Evolutionary conservation across 2,329 filamentous ascomycete species (phyloP), one percentile per base, ranked within the genome.

Genomic region (Cercospora zeae-maydis): DNA sequence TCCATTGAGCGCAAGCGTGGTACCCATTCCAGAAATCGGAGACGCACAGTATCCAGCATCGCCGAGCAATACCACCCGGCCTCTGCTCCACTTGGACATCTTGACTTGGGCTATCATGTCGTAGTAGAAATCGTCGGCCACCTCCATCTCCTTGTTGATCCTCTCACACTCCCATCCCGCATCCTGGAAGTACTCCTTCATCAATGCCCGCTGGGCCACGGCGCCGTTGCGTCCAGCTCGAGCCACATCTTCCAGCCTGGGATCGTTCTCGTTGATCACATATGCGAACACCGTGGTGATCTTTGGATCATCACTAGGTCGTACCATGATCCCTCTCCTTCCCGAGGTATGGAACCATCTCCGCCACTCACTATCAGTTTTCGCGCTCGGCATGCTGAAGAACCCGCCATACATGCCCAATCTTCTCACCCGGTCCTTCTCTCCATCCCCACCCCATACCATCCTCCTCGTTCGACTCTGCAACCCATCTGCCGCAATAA

Each of bases 11-110:
- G 73, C 74, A 1, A 75, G 64, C 0, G 73, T 74, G 0, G 75
- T 75, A 2, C 75, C 74, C 73, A 75, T 75, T 9, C 74, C 75
- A 3, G 69, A 71, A 52, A 75, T 66, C 2, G 74, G 74, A 13
- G 69, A 70, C 19, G 70, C 65, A 49, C 70, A 73, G 52, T 73
- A 73, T 58, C 65, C 73, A 21, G 73, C 71, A 63, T 75, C 74
- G 0, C 70, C 74, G 0, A 75, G 49, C 6, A 74, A 56, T 1
- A 72, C 70, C 4, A 76, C 69, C 33, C 73, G 60, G 0, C 72
- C 71, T 61, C 69, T 69, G 49, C 58, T 68, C 72, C 71, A 75
- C 7, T 59, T 64, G 1, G 69, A 53, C 67, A 74, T 69, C 47
- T 70, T 68, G 13, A 75, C 66, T 60, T 75, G 74, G 39, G 70